phyloP scores from a whole-genome alignment of 495 filamentous ascomycete species.

The Penicillium parvum region DNA sequence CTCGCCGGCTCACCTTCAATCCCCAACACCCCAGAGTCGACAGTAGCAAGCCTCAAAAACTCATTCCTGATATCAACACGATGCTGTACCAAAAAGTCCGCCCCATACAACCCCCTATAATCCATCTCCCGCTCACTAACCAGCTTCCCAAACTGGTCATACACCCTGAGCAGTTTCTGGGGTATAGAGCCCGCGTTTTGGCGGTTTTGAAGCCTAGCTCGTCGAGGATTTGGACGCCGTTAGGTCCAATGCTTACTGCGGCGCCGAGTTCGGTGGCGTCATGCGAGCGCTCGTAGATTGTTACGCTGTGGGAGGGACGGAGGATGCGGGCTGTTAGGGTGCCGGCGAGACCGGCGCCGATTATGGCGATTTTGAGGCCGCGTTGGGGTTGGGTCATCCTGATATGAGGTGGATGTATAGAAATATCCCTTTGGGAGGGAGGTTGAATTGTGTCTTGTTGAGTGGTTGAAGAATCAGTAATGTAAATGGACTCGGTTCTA shows the following conservation, averaged over 20 bases:
- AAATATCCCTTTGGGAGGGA: too few species aligned
- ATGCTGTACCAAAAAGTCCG: slow-evolving; percentile 1
- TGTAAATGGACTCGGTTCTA: too few species aligned
- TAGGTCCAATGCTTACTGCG: slow-evolving; percentile 5
- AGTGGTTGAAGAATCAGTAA: too few species aligned
- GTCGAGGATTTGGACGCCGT: slow-evolving; percentile 6
- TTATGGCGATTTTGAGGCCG: slow-evolving; percentile 5
- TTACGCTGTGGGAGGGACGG: slow-evolving; percentile 10
- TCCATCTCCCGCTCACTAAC: not conserved
- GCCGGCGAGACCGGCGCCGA: slow-evolving; percentile 12
- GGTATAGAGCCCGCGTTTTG: slow-evolving; percentile 1
- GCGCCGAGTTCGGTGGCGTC: not conserved
- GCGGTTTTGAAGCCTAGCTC: slow-evolving; percentile 7
- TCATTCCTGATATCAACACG: slow-evolving; percentile 10
- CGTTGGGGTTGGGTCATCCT: not conserved
- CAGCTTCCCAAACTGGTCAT: not conserved
- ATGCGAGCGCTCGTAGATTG: slow-evolving; percentile 8
- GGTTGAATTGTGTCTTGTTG: too few species aligned
- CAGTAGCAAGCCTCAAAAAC: slow-evolving; percentile 6
- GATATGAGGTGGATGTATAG: too few species aligned
- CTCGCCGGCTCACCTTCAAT: not conserved
- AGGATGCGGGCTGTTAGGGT: slow-evolving; percentile 8
- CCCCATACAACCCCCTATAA: not conserved
- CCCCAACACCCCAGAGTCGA: slow-evolving; percentile 5
- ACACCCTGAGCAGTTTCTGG: not conserved